Base-by-base conservation (phyloP, 352 stramenopile genomes). In the Pythium utonaiense region DNA sequence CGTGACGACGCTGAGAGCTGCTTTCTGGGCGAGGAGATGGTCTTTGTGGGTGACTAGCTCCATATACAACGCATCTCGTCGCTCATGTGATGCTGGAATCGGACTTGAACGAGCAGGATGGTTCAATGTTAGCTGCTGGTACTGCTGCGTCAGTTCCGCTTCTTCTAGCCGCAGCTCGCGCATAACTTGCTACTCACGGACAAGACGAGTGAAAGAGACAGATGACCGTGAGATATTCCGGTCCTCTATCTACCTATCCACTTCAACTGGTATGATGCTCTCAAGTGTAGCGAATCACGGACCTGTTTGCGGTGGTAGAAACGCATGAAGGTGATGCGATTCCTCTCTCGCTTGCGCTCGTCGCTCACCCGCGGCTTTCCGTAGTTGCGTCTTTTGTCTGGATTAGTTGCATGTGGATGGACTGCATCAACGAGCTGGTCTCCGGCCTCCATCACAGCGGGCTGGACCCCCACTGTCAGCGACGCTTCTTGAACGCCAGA, bases 341-440 rank as follows among this genome's bases (percentile, higher is more conserved):
- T 70, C 30, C 57, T 52, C 48, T 70, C 64, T 25, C 64, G 64
- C 57, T 70, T 70, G 22, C 64, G 44, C n/a, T 70, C 64, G 1
- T 57, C 57, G 44, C 33, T 70, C 25, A 70, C 50, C 6, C 42
- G 50, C 5, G 27, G 31, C 28, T 47, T 50, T 6, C 63, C 56
- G 24, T 70, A 70, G 3, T 52, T 36, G 24, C 62, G 62, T 27
- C 40, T 24, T 22, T 19, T 42, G 34, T 3, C 50, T 31, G 17
- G 16, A 19, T 6, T n/a, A 8, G 38, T 36, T 25, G 4, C 17
- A 25, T 9, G 13, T 45, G n/a, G 16, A 45, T 3, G 38, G 8
- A 45, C 3, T 7, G 25, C 38, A 10, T 6, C 38, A 14, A 7
- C 38, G 6, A 5, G 0, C 38, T 45, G n/a, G n/a, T n/a, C n/a